These are phyloP conservation scores for Sarocladium kiliense DNA, from an alignment of 2,329 filamentous ascomycete genomes.

Conservation along the genomic window DNA sequence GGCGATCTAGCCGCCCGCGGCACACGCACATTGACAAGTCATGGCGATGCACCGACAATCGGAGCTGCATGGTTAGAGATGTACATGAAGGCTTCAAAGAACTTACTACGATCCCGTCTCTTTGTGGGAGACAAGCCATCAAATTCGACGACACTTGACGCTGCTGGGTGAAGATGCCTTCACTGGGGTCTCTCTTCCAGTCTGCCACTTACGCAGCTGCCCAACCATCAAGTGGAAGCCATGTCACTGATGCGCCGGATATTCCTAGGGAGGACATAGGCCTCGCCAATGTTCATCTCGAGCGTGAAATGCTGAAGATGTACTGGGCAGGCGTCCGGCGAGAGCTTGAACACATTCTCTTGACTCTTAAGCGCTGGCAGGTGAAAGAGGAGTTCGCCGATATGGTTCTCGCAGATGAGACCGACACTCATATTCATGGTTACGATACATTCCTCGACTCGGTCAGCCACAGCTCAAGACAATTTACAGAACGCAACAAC, in stretches of 20 bases:
- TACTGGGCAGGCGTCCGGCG: constrained; percentile 32
- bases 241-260: constrained; percentile 9
- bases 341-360: constrained; percentile 29
- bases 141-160: too few species aligned
- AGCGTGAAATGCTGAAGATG: constrained; percentile 21
- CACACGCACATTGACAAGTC: background rate
- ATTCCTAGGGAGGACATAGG: constrained; percentile 8
- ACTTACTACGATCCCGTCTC: too few species aligned
- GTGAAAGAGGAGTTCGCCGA: constrained; percentile 13
- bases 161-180: background rate
- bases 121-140: too few species aligned
- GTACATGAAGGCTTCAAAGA: constrained; percentile 3
- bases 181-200: background rate
- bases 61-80: background rate
- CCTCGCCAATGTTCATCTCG: constrained; percentile 13
- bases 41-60: background rate
- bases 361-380: constrained; percentile 29
- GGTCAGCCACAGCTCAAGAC: constrained; percentile 24
- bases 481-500: constrained; percentile 22
- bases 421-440: constrained; percentile 25
- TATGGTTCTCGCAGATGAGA: constrained; percentile 19
- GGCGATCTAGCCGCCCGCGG: background rate
- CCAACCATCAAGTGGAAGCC: constrained; percentile 1
- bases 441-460: constrained; percentile 34
- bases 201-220: background rate